Evolutionary conservation across 768 basidiomycete species (phyloP).

Genomic region (Rossbeevera mucosa): DNA sequence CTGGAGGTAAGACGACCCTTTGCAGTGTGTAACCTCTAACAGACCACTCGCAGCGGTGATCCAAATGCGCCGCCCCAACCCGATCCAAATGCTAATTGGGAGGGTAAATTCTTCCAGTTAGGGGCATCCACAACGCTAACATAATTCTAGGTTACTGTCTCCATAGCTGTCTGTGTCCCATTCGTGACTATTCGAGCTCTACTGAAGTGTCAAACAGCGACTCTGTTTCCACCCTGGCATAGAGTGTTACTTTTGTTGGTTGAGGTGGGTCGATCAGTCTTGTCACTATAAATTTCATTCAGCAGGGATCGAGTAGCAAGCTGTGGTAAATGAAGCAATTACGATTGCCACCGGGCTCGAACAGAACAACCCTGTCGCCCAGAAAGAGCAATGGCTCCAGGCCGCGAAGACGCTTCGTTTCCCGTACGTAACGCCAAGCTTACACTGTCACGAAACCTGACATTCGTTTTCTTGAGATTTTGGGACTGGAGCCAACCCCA

Average conservation of each 20-base stretch:
- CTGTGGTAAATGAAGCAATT: slow-evolving; percentile 13
- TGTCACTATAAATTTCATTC: too few relatives aligned
- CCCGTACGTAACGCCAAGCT: slow-evolving; percentile 9
- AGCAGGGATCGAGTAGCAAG: slow-evolving; percentile 8
- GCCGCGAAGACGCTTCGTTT: slow-evolving; percentile 12
- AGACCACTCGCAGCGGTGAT: slow-evolving; percentile 12
- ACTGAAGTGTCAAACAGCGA: slow-evolving; percentile 12
- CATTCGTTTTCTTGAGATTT: slow-evolving; percentile 3
- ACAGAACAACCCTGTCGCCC: background rate
- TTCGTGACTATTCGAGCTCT: background rate
- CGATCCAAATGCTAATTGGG: slow-evolving; percentile 5
- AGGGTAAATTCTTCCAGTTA: slow-evolving; percentile 2
- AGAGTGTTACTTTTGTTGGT: slow-evolving; percentile 11
- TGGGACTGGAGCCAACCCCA: slow-evolving; percentile 14
- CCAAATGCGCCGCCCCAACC: slow-evolving; percentile 8
- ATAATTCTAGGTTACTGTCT: slow-evolving; percentile 16
- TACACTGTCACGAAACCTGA: background rate
- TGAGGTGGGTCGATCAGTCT: slow-evolving; percentile 4
- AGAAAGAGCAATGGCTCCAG: slow-evolving; percentile 8
- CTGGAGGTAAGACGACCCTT: slow-evolving; percentile 6
- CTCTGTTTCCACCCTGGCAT: slow-evolving; percentile 22
- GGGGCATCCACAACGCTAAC: background rate
- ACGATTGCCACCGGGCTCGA: slow-evolving; percentile 9
- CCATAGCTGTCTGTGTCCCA: slow-evolving; percentile 10
- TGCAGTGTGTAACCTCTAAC: background rate